Evolutionary conservation across 2,329 filamentous ascomycete genomes (phyloP).

Genomic region (Penicillium brevicompactum): DNA sequence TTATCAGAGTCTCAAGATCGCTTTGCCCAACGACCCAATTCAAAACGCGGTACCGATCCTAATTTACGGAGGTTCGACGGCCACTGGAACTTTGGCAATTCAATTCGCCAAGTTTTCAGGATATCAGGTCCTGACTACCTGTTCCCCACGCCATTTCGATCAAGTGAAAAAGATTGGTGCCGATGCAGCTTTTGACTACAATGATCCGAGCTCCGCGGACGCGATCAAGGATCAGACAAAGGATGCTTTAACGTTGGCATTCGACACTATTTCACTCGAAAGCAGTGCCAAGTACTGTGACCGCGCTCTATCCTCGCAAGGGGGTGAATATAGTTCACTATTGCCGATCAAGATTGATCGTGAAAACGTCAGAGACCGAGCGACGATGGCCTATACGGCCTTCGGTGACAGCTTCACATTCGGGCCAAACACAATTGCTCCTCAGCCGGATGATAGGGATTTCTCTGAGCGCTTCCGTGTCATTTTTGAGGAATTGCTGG

Average conservation of each 20-base stretch:
- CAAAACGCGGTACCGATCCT: slow-evolving; percentile 6
- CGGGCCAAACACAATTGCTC: no score
- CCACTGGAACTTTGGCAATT: slow-evolving; percentile 25
- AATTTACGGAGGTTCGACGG: slow-evolving; percentile 16
- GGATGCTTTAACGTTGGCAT: slow-evolving; percentile 40
- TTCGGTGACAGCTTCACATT: not conserved
- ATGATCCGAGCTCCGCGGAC: slow-evolving; percentile 32
- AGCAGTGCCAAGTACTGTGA: no score
- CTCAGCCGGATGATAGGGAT: no score
- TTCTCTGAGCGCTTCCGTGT: no score
- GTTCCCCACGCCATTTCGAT: slow-evolving; percentile 47
- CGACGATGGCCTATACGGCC: not conserved
- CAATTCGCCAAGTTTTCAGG: slow-evolving; percentile 40
- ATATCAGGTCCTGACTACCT: slow-evolving; percentile 47
- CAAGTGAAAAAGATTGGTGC: slow-evolving; percentile 49
- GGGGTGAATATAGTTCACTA: no score
- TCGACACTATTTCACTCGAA: slow-evolving; percentile 47
- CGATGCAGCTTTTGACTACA: slow-evolving; percentile 50
- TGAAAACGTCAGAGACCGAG: not conserved
- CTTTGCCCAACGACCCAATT: slow-evolving; percentile 27
- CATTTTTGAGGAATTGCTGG: no score
- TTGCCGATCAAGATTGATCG: no score
- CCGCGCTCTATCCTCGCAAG: no score
- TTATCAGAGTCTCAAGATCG: slow-evolving; percentile 21
- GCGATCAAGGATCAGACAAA: slow-evolving; percentile 44